Conservation (phyloP, 495 filamentous ascomycete species). For the Neurospora tetrasperma region DNA sequence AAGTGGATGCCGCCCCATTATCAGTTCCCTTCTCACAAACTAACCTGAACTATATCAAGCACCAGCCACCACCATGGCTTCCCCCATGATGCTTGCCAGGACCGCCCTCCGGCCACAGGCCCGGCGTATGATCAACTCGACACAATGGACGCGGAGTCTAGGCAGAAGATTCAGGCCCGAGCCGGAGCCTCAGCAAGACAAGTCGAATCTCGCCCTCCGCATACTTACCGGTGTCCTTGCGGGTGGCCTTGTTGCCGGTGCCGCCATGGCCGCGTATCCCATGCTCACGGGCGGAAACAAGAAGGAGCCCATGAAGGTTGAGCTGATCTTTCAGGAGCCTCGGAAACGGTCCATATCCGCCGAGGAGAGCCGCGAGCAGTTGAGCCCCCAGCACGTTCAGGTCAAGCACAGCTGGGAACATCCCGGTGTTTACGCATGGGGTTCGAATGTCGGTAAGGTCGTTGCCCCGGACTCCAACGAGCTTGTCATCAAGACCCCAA, state of each 20-base stretch:
- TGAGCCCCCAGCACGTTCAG: constrained; percentile 71
- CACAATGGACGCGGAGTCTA: constrained; percentile 24
- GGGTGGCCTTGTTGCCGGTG: constrained; percentile 19
- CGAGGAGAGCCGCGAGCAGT: constrained; percentile 59
- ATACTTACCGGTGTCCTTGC: constrained; percentile 14
- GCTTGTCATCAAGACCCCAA: constrained; percentile 62
- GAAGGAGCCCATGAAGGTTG: constrained; percentile 18
- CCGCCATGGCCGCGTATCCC: constrained; percentile 18
- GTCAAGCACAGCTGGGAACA: constrained; percentile 81
- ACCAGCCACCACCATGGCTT: constrained; percentile 12
- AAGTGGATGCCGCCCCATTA: background rate
- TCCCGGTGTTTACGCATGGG: constrained; percentile 89
- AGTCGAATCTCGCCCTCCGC: constrained; percentile 1
- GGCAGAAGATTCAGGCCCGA: constrained; percentile 10
- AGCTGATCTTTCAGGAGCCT: constrained; percentile 51
- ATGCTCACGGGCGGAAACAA: background rate
- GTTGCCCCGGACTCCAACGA: constrained; percentile 78
- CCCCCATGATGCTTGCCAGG: constrained; percentile 11
- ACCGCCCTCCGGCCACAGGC: constrained; percentile 11
- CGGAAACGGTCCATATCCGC: constrained; percentile 42
- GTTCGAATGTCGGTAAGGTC: constrained; percentile 75
- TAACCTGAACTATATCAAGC: background rate
- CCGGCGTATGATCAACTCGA: background rate
- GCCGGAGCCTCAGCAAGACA: background rate
- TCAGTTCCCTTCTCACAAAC: background rate